Evolutionary conservation across 352 stramenopile species (phyloP), one percentile per base, ranked within the genome.

Genomic region (Discostella stelligera): DNA sequence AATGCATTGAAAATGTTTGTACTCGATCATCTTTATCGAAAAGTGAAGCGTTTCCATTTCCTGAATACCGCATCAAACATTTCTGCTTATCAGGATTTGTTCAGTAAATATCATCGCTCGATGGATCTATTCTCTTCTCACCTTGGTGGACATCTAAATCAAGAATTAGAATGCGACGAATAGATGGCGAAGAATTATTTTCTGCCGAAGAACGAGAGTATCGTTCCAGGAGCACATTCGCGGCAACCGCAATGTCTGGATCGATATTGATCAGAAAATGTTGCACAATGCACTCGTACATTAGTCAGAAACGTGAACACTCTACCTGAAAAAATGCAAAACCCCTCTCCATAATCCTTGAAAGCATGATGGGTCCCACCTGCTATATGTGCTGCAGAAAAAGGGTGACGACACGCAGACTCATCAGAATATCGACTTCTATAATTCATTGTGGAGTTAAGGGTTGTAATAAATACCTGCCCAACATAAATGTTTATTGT

Each of bases 311-410:
- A n/a, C n/a, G n/a, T 25, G 14, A 18, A 21, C n/a, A 66, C 58
- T 39, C 10, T 41, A 66, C 58, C 58, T 54, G 58, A 66, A 20
- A 66, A 66, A 55, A 95, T 80, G 71, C 87, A 94, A 81, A 95
- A 95, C 10, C 91, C 91, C 83, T 95, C 91, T 60, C 91, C 86
- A 63, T 86, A 71, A 79, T 94, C 90, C 50, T 79, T 82, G 80
- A 95, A 95, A 0, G 91, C 91, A 71, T 95, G 91, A 84, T 95
- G 91, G 3, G 91, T 95, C 27, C 91, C 91, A 16, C 91, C 91
- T 9, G 91, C 90, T 21, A 94, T 46, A 72, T 94, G 89, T 13
- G 86, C 90, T 55, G 53, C 75, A 84, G 71, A 90, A 64, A 54
- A 39, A 32, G 5, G 5, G 2, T 32, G 2, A 5, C 2, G 5